Base-by-base conservation (phyloP, 306 rosid species). In the Abrus pulchellus region DNA sequence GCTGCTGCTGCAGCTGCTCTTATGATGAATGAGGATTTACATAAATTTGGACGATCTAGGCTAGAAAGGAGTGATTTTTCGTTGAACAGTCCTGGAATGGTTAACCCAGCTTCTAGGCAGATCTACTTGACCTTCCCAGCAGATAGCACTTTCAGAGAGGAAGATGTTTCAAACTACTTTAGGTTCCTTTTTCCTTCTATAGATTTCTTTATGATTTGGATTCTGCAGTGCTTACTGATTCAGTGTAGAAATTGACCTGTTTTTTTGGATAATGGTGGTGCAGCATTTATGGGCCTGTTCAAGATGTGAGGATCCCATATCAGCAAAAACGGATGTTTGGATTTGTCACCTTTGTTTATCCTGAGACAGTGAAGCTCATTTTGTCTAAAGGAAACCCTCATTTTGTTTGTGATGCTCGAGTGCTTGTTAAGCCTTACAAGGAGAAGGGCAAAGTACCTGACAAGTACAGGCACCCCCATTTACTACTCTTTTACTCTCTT, bases 291-390 rank as follows among this genome's bases (percentile, higher is more conserved):
- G 99, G 99, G 3, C 98, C 98, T 1, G 99, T 95, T 63, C 97
- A 95, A 86, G 99, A 95, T n/a, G 99, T 95, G 90, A 90, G 99
- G 85, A 95, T 95, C 73, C 99, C 99, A 30, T 95, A 95, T 63
- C 99, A 95, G 85, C 99, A 95, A 87, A 95, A 95, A 87, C 68
- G 99, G 20, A 95, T 95, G 99, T 95, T 95, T 83, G 99, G 99
- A 0, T 95, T 95, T 68, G 99, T 95, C 3, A 95, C 99, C 2
- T 95, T 95, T 56, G 93, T 95, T 70, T 95, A 88, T 53, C 91
- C 99, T 0, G 99, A 93, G 74, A 95, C 99, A 0, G 98, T 95
- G 89, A 95, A 95, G 90, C 92, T 90, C 32, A 93, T 93, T 59
- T 80, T 95, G 68, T 93, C 98, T 1, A 95, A 95, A 72, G 99